These are phyloP conservation scores for Aureobasidium sp. DNA, from an alignment of 2,329 filamentous ascomycete species.

Conservation along the genomic window DNA sequence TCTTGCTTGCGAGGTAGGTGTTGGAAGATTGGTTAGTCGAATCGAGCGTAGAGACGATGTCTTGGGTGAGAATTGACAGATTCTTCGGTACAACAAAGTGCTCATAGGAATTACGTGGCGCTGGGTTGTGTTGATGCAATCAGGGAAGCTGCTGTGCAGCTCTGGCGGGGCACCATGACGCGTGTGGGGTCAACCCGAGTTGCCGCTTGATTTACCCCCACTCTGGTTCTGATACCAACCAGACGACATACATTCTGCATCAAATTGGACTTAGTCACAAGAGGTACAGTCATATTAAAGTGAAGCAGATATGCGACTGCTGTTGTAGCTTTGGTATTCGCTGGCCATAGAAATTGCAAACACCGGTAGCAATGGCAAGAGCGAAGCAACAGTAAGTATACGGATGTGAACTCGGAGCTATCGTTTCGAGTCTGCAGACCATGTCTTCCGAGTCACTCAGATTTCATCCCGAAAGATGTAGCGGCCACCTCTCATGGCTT, in stretches of 20 bases:
- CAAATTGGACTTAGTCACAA: background rate
- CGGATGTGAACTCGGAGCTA: too few species aligned
- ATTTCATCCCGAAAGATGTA: conserved; percentile 78
- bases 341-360: background rate
- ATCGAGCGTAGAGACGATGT: background rate
- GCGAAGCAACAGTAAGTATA: background rate
- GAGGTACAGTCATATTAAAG: background rate
- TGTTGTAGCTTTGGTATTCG: too few species aligned
- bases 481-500: conserved; percentile 72
- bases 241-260: background rate
- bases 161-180: conserved; percentile 3
- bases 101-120: conserved; percentile 6
- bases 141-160: conserved; percentile 1
- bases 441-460: background rate
- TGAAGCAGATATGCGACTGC: background rate
- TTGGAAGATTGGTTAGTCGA: background rate
- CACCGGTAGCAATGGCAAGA: background rate
- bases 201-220: conserved; percentile 2
- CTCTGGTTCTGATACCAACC: background rate
- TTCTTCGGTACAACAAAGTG: background rate
- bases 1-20: background rate
- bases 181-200: background rate
- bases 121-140: background rate
- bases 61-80: background rate
- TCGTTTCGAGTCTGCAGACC: too few species aligned